A percentile compares a stretch with the other conserved stretches of the same genome.
These are phyloP conservation scores for Tolypocladium ophioglossoides DNA, from an alignment of 2,329 filamentous ascomycete genomes.

Conservation along the genomic window DNA sequence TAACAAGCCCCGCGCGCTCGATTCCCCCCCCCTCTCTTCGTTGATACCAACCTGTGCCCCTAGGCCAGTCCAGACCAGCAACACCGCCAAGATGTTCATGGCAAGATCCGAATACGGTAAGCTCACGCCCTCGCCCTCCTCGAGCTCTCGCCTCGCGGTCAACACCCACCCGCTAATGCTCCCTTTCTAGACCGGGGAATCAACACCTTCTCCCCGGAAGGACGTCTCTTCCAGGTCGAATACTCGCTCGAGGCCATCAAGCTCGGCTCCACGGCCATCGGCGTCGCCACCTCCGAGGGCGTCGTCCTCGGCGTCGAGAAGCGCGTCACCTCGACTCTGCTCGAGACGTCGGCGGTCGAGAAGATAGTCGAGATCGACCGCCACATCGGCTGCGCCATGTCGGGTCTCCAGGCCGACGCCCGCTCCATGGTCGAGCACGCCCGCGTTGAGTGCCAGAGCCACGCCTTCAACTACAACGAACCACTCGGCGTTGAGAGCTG, in stretches of 20 bases:
- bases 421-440: conserved; percentile 98
- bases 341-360: conserved; percentile 95
- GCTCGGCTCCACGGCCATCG: conserved; percentile 95
- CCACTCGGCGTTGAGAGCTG: conserved; percentile 91
- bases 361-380: conserved; percentile 99
- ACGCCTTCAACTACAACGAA: conserved; percentile 97
- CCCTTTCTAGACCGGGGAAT: conserved; percentile 76
- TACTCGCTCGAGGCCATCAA: conserved; percentile 99
- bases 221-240: conserved; percentile 99
- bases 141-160: conserved; percentile 1
- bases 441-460: conserved; percentile 92
- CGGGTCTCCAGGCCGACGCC: conserved; percentile 91
- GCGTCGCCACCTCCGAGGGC: conserved; percentile 88
- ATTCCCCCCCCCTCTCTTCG: background rate
- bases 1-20: background rate
- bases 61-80: conserved; percentile 8
- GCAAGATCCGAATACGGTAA: conserved; percentile 99
- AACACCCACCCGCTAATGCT: conserved; percentile 8
- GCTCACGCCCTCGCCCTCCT: conserved; percentile 25
- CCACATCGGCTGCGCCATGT: conserved; percentile 99
- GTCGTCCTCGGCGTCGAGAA: conserved; percentile 98
- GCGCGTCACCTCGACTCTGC: conserved; percentile 92
- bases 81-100: conserved; percentile 84
- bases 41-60: background rate
- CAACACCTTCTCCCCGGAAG: conserved; percentile 99